phyloP scores from a whole-genome alignment of 2,329 filamentous ascomycete species.

The Neofusicoccum ribis region DNA sequence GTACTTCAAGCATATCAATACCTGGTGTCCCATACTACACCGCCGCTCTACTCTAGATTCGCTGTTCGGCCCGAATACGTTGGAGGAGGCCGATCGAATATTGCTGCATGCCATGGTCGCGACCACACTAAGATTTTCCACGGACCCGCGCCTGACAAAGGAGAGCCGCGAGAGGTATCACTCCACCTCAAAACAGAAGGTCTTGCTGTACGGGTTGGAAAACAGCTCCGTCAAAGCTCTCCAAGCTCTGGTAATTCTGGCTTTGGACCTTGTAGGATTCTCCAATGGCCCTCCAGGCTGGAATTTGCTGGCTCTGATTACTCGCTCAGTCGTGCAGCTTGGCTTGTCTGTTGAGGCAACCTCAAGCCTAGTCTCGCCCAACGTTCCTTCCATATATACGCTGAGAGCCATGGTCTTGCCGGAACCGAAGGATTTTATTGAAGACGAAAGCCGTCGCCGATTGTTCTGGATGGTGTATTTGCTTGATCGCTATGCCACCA shows the following conservation, averaged over 20 bases:
- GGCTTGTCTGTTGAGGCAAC: slow-evolving; percentile 81
- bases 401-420: slow-evolving; percentile 81
- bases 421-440: slow-evolving; percentile 80
- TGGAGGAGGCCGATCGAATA: slow-evolving; percentile 80
- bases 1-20: slow-evolving; percentile 65
- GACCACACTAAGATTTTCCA: slow-evolving; percentile 81
- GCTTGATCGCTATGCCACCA: slow-evolving; percentile 84
- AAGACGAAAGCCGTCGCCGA: slow-evolving; percentile 81
- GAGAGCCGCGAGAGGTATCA: slow-evolving; percentile 75
- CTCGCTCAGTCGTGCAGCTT: slow-evolving; percentile 82
- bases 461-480: slow-evolving; percentile 96
- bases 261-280: slow-evolving; percentile 79
- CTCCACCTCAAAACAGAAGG: slow-evolving; percentile 78
- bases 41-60: slow-evolving; percentile 77
- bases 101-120: slow-evolving; percentile 86
- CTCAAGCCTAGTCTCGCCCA: slow-evolving; percentile 74
- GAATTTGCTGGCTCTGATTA: slow-evolving; percentile 88
- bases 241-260: slow-evolving; percentile 83
- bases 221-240: slow-evolving; percentile 86
- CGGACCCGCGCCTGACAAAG: slow-evolving; percentile 71
- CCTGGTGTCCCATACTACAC: slow-evolving; percentile 84
- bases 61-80: slow-evolving; percentile 71
- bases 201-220: slow-evolving; percentile 83
- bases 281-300: slow-evolving; percentile 89
- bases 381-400: slow-evolving; percentile 85